These are phyloP conservation scores for Argentina anserina DNA, from an alignment of 306 rosid species.

Conservation along the genomic window DNA sequence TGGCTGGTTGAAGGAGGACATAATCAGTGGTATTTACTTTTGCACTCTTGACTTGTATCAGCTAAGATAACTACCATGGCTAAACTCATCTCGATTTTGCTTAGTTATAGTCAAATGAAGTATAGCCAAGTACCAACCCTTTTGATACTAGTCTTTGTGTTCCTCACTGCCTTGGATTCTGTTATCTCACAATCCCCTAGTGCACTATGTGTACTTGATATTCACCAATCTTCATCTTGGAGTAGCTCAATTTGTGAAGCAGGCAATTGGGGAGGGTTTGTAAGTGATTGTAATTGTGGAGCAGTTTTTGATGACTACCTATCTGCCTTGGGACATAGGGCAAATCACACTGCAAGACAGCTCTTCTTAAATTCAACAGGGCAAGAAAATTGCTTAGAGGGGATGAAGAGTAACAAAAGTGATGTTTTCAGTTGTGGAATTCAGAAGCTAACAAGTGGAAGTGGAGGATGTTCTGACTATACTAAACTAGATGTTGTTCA, in stretches of 20 bases:
- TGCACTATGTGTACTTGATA: constrained; percentile 40
- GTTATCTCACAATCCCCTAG: constrained; percentile 27
- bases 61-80: constrained; percentile 16
- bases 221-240: constrained; percentile 30
- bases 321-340: constrained; percentile 43
- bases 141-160: constrained; percentile 14
- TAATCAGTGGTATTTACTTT: background rate
- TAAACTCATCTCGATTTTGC: constrained; percentile 15
- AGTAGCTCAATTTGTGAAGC: constrained; percentile 32
- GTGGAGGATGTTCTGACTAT: constrained; percentile 53
- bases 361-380: constrained; percentile 45
- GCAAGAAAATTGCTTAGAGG: constrained; percentile 34
- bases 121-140: constrained; percentile 4
- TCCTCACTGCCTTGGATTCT: constrained; percentile 20
- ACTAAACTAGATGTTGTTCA: constrained; percentile 33
- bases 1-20: background rate
- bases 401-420: constrained; percentile 14
- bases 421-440: constrained; percentile 39
- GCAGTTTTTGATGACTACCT: constrained; percentile 42
- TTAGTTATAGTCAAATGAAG: constrained; percentile 15
- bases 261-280: constrained; percentile 53
- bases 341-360: constrained; percentile 38
- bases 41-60: background rate
- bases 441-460: constrained; percentile 46
- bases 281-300: constrained; percentile 35